A percentile compares a stretch with the other conserved stretches of the same genome.
Conservation (phyloP, 2,329 filamentous ascomycete species). For the Coleophoma eucalyptorum region DNA sequence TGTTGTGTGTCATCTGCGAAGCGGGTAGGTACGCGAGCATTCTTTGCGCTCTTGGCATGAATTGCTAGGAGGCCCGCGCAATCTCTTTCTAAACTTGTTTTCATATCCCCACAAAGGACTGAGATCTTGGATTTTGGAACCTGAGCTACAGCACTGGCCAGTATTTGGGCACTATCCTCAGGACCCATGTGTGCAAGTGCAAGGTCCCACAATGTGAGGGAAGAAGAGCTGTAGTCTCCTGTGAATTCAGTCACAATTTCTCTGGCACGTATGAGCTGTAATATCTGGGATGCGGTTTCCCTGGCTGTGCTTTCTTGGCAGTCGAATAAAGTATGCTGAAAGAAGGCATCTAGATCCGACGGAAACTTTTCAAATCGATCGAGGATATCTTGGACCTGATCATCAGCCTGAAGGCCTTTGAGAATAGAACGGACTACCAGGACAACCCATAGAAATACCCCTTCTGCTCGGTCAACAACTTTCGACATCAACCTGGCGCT, state of each 20-base stretch:
- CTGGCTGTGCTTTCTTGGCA: constrained; percentile 8
- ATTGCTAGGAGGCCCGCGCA: neutral
- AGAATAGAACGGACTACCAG: constrained; percentile 13
- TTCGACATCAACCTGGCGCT: constrained; percentile 1
- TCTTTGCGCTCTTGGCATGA: neutral
- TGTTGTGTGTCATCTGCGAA: neutral
- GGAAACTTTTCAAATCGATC: constrained; percentile 1
- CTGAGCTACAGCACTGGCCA: neutral
- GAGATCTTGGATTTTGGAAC: neutral
- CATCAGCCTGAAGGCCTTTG: constrained; percentile 4
- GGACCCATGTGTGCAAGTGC: neutral
- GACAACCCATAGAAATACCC: constrained; percentile 20
- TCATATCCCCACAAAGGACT: neutral
- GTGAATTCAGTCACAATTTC: neutral
- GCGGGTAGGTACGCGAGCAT: neutral
- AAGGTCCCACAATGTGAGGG: neutral
- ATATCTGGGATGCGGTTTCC: neutral
- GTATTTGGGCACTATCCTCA: neutral
- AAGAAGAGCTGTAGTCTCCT: neutral
- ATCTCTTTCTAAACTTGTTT: neutral
- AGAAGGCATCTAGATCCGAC: constrained; percentile 5
- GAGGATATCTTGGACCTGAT: constrained; percentile 7
- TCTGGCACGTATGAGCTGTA: constrained; percentile 1
- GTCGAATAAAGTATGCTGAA: constrained; percentile 9
- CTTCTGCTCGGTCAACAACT: constrained; percentile 10